Percentiles rank a stretch among this genome's conserved stretches.
phyloP scores from a whole-genome alignment of 2,329 filamentous ascomycete genomes.

The Fonsecaea multimorphosa region DNA sequence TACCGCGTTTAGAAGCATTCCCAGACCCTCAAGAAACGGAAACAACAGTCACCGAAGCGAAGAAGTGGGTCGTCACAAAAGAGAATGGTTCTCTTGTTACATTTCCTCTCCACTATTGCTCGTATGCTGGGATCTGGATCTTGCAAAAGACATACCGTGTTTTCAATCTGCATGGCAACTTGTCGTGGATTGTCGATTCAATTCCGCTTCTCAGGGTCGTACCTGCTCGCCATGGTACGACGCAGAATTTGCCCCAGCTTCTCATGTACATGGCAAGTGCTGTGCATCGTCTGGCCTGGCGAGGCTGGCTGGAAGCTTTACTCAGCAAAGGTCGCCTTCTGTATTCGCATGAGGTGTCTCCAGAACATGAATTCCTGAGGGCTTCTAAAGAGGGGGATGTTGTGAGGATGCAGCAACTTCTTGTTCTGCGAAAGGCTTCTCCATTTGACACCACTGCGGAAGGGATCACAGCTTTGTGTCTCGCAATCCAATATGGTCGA shows the following conservation, averaged over 20 bases:
- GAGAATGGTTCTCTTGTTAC: not conserved
- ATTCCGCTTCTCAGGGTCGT: not conserved
- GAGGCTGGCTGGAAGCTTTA: not conserved
- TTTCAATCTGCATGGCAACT: not conserved
- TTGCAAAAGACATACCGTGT: not conserved
- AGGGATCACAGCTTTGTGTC: slow-evolving; percentile 15
- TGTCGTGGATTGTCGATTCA: not conserved
- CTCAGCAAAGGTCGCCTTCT: not conserved
- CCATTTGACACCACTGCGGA: not conserved
- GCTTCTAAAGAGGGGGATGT: slow-evolving; percentile 7
- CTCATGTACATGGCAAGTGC: not conserved
- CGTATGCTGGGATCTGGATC: not conserved
- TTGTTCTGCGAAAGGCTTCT: not conserved
- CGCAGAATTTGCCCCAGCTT: not conserved
- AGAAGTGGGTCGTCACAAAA: not conserved
- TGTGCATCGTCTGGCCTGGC: not conserved
- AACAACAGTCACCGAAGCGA: not conserved
- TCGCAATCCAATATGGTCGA: slow-evolving; percentile 21
- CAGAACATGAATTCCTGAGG: slow-evolving; percentile 3
- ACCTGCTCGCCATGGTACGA: not conserved
- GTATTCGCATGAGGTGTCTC: not conserved
- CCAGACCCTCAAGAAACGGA: not conserved
- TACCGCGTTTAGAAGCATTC: not conserved
- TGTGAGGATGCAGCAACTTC: slow-evolving; percentile 7
- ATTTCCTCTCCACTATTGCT: not conserved